These are phyloP conservation scores for Bonia amplexicaulis DNA, from an alignment of 176 grass and related monocot species.

Conservation along the genomic window DNA sequence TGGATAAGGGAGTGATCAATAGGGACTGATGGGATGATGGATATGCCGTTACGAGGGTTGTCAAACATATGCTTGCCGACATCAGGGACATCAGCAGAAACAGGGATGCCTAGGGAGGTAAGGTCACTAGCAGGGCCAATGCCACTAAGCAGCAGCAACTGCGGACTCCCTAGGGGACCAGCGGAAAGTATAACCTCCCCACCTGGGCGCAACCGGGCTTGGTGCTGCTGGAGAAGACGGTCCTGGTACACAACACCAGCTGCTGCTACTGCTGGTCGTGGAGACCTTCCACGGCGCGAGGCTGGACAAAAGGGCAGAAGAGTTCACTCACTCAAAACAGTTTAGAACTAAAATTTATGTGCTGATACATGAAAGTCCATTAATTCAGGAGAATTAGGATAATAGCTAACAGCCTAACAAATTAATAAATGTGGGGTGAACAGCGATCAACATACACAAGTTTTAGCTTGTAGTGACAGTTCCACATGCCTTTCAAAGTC, in stretches of 20 bases:
- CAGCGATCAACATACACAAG: not conserved
- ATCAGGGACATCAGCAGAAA: slow-evolving; percentile 44
- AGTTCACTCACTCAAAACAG: not conserved
- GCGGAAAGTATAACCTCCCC: slow-evolving; percentile 85
- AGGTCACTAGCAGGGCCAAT: slow-evolving; percentile 65
- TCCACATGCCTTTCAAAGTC: not conserved
- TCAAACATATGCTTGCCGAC: slow-evolving; percentile 71
- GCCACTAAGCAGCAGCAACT: slow-evolving; percentile 72
- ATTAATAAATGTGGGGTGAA: not conserved
- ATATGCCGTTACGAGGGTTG: slow-evolving; percentile 86
- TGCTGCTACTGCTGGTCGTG: slow-evolving; percentile 36
- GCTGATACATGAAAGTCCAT: not conserved
- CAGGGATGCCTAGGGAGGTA: slow-evolving; percentile 54
- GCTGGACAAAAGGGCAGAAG: slow-evolving; percentile 14
- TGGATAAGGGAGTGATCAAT: slow-evolving; percentile 86
- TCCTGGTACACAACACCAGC: slow-evolving; percentile 68
- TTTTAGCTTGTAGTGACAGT: not conserved
- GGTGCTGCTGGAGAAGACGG: slow-evolving; percentile 53
- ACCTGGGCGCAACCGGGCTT: slow-evolving; percentile 52
- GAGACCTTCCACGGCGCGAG: slow-evolving; percentile 11
- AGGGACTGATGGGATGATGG: slow-evolving; percentile 60
- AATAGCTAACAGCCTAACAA: not conserved
- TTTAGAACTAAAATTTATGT: not conserved
- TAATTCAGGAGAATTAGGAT: not conserved
- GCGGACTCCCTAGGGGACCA: slow-evolving; percentile 69